Percentiles rank a stretch among this genome's conserved stretches.
Conservation (phyloP, 1,284 basidiomycete species). For the Laetiporus sulphureus region DNA sequence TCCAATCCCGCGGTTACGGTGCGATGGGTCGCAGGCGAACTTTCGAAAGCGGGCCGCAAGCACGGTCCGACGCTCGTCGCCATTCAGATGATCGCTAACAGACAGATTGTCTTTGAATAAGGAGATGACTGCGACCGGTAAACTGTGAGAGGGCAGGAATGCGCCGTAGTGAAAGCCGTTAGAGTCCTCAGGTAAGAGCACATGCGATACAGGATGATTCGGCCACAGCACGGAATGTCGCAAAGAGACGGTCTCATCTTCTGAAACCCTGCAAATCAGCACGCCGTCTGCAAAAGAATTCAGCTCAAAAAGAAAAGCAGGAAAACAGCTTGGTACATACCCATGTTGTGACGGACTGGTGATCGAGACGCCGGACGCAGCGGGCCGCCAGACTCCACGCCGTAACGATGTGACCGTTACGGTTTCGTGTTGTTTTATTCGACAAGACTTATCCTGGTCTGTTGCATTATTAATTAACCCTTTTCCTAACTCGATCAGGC, state of each 20-base stretch:
- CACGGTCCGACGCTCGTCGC: not conserved
- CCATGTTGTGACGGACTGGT: no score
- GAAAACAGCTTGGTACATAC: not conserved
- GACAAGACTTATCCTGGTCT: no score
- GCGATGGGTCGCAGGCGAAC: constrained; percentile 46
- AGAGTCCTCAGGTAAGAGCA: constrained; percentile 46
- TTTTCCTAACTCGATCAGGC: no score
- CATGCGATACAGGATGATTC: constrained; percentile 38
- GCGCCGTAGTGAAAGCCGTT: constrained; percentile 47
- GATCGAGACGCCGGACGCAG: no score
- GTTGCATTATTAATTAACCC: no score
- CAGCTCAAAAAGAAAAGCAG: not conserved
- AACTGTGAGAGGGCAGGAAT: constrained; percentile 29
- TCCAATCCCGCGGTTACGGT: constrained; percentile 46
- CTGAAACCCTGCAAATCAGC: constrained; percentile 31
- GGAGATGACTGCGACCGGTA: constrained; percentile 47
- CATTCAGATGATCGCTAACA: not conserved
- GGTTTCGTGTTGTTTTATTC: no score
- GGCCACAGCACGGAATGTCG: constrained; percentile 58
- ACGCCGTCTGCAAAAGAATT: not conserved
- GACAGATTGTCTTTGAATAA: constrained; percentile 43
- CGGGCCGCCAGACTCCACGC: no score
- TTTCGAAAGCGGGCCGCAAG: constrained; percentile 48
- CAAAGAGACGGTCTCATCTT: constrained; percentile 39
- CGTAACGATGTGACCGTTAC: no score